Percentiles rank a stretch among this genome's conserved stretches.
These are phyloP conservation scores for Fusarium praegraminearum DNA, from an alignment of 2,329 filamentous ascomycete genomes.

Conservation along the genomic window DNA sequence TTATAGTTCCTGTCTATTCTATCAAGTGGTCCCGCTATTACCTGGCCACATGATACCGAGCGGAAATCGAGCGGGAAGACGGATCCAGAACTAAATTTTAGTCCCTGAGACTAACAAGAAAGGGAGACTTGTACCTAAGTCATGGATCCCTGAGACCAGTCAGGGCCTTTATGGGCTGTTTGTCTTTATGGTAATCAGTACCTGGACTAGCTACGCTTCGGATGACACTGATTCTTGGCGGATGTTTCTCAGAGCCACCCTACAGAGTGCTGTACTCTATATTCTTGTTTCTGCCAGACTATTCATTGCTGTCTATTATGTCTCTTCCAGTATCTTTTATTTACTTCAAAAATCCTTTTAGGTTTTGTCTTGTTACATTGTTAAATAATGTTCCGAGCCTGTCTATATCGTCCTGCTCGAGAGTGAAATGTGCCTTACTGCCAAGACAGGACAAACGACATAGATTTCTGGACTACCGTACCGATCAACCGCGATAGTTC, in stretches of 20 bases:
- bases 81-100: not conserved
- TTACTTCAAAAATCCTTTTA: too few species aligned
- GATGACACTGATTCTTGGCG: not conserved
- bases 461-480: too few species aligned
- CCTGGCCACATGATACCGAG: not conserved
- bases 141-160: not conserved
- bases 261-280: not conserved
- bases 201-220: not conserved
- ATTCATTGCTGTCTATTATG: too few species aligned
- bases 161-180: not conserved
- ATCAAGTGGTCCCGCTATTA: rapidly evolving
- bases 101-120: not conserved
- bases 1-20: too few species aligned
- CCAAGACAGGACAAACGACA: too few species aligned
- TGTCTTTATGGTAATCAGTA: too few species aligned
- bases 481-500: too few species aligned
- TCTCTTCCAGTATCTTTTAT: too few species aligned
- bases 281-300: not conserved
- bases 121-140: not conserved
- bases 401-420: too few species aligned
- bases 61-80: not conserved
- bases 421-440: too few species aligned
- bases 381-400: too few species aligned
- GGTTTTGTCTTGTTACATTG: too few species aligned
- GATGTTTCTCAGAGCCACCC: not conserved